Evolutionary conservation across 345 rosid genomes (phyloP).

Genomic region (Linum lewisii): DNA sequence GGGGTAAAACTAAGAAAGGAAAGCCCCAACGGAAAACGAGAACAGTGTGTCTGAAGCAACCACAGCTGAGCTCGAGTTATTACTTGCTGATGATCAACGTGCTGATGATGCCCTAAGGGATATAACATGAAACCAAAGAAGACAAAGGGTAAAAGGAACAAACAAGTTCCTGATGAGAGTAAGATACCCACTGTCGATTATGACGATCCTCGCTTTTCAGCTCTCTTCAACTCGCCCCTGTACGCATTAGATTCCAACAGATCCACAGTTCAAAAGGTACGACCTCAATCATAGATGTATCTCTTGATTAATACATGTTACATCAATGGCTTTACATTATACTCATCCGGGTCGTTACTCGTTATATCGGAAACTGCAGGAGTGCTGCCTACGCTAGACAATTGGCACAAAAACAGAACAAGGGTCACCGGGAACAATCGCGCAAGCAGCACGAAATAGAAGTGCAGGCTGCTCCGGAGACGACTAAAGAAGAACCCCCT

Average conservation of each 20-base stretch:
- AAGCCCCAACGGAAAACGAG: constrained; percentile 21
- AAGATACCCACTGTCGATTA: constrained; percentile 52
- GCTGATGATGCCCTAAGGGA: constrained; percentile 52
- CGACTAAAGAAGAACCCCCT: constrained; percentile 10
- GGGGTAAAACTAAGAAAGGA: constrained; percentile 18
- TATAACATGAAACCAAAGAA: constrained; percentile 62
- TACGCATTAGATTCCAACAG: constrained; percentile 89
- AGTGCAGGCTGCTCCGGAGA: constrained; percentile 13
- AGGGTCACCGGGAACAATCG: constrained; percentile 23
- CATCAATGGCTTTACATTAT: not conserved
- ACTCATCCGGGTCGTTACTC: not conserved
- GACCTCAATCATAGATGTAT: not conserved
- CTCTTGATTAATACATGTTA: not conserved
- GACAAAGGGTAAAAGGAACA: constrained; percentile 46
- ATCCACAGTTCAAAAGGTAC: constrained; percentile 93
- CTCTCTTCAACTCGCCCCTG: constrained; percentile 40
- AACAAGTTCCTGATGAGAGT: constrained; percentile 38
- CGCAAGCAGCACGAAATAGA: constrained; percentile 16
- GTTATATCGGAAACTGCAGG: constrained; percentile 44
- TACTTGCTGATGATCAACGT: constrained; percentile 70
- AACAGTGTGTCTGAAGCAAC: constrained; percentile 45
- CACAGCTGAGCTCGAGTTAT: constrained; percentile 75
- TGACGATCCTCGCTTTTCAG: constrained; percentile 67
- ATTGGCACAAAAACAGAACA: constrained; percentile 36
- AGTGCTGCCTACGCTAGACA: constrained; percentile 80